Conservation (phyloP, 768 basidiomycete genomes). For the Russula earlei region DNA sequence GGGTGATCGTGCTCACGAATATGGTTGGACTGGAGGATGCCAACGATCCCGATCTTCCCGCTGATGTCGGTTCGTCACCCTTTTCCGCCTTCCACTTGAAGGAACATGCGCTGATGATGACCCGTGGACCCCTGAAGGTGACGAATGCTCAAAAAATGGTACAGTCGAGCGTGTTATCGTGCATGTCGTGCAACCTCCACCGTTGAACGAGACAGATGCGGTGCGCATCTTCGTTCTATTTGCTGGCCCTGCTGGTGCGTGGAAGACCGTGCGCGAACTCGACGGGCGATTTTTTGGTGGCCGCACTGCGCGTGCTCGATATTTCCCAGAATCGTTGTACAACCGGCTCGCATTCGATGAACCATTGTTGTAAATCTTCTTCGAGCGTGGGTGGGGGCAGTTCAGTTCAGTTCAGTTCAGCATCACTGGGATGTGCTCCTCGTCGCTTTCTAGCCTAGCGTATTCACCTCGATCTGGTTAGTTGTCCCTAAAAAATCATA, state of each 20-base stretch:
- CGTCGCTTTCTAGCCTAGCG: not conserved
- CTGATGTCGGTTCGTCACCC: slow-evolving; percentile 66
- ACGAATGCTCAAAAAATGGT: slow-evolving; percentile 85
- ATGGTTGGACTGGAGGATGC: slow-evolving; percentile 81
- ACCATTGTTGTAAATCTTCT: slow-evolving; percentile 24
- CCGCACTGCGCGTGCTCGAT: slow-evolving; percentile 68
- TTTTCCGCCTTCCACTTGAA: not conserved
- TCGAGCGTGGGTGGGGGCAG: not conserved
- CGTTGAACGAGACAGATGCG: slow-evolving; percentile 61
- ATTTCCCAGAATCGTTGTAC: slow-evolving; percentile 61
- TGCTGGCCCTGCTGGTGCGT: slow-evolving; percentile 85
- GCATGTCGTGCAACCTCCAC: slow-evolving; percentile 62
- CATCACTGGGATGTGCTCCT: no score
- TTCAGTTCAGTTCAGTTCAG: no score
- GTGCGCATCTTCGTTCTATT: slow-evolving; percentile 90
- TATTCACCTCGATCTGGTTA: not conserved
- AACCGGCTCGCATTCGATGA: slow-evolving; percentile 40
- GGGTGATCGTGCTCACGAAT: slow-evolving; percentile 83
- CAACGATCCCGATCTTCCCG: slow-evolving; percentile 75
- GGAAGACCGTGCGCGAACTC: slow-evolving; percentile 90
- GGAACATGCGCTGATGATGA: slow-evolving; percentile 1
- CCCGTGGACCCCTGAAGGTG: slow-evolving; percentile 41
- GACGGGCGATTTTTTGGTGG: slow-evolving; percentile 93
- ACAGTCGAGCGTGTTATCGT: slow-evolving; percentile 86
- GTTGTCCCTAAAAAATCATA: not conserved